Evolutionary conservation across 441 rosid species (phyloP), one percentile per base, ranked within the genome.

Genomic region (Melastoma candidum): DNA sequence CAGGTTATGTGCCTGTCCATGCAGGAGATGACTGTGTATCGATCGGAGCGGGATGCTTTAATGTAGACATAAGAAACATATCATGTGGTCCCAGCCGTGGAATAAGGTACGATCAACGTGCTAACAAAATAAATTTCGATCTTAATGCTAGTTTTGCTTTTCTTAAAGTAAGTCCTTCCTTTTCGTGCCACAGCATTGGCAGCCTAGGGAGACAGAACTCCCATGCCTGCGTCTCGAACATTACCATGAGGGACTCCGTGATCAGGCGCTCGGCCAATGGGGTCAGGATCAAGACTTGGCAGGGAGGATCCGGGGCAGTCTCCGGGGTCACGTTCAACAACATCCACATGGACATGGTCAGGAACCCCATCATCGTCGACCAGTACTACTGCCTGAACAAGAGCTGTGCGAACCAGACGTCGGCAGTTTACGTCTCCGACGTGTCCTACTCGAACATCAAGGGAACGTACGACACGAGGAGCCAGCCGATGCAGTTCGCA

Each of bases 81-180:
- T 70, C 74, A 11, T 76, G 81, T 49, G 78, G 81, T 52, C 78
- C 81, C 54, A 51, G 78, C 63, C 81, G 73, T 61, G 81, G 81
- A 57, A 76, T 73, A 65, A 76, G 81, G 81, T 73, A 67, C 25
- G 7, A 14, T 22, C 53, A 44, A 7, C 43, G n/a, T 52, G 32
- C 12, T 12, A 52, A 50, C 2, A 51, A 51, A 49, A 26, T 45
- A 13, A 24, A 17, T 53, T 51, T 12, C 47, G 2, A 44, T 17
- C 50, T 60, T 60, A 51, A 46, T 51, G 46, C 22, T 39, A 26
- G 44, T 39, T 27, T 25, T 26, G 26, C 8, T 45, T 52, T 36
- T 52, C 24, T 45, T 36, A 11, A 43, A 1, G 12, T 39, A 26
- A 52, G 8, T 45, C 29, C 1, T 52, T 36, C 43, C 43, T 45